Evolutionary conservation across 495 filamentous ascomycete species (phyloP).

Genomic region (Glonium stellatum): DNA sequence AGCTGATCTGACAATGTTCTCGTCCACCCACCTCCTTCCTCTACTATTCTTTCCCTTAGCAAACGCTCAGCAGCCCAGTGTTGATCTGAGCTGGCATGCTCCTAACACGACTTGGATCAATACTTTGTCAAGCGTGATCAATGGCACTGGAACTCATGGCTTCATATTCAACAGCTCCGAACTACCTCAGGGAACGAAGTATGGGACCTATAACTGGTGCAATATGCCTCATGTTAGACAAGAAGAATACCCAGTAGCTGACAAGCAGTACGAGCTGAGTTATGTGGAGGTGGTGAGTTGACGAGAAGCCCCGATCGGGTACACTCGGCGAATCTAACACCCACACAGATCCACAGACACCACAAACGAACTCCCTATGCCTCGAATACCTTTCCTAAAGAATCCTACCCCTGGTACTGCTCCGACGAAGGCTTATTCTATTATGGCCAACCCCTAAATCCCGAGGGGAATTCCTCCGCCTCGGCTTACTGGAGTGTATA

Average conservation of each 20-base stretch:
- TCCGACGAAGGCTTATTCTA: slow-evolving; percentile 54
- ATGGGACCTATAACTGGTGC: slow-evolving; percentile 63
- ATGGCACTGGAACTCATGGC: slow-evolving; percentile 49
- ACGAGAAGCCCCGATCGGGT: not conserved
- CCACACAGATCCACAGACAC: slow-evolving; percentile 56
- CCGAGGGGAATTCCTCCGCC: slow-evolving; percentile 36
- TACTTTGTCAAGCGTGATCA: slow-evolving; percentile 46
- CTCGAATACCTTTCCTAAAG: slow-evolving; percentile 58
- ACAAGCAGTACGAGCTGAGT: slow-evolving; percentile 46
- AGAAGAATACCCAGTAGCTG: slow-evolving; percentile 47
- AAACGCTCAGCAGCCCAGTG: not conserved
- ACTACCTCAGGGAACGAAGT: slow-evolving; percentile 39
- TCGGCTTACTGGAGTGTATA: slow-evolving; percentile 53
- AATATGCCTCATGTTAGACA: slow-evolving; percentile 68
- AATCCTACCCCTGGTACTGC: slow-evolving; percentile 60
- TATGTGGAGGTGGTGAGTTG: slow-evolving; percentile 59
- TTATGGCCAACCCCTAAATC: slow-evolving; percentile 46
- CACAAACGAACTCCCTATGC: slow-evolving; percentile 69
- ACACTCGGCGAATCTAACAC: not conserved
- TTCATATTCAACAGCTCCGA: slow-evolving; percentile 57
- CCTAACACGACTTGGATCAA: slow-evolving; percentile 52
- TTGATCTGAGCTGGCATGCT: slow-evolving; percentile 51
- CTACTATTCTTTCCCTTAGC: slow-evolving; percentile 9
- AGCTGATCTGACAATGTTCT: slow-evolving; percentile 7
- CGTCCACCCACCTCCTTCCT: slow-evolving; percentile 7